Evolutionary conservation across 306 rosid genomes (phyloP), one percentile per base, ranked within the genome.

Genomic region (Ormosia emarginata): DNA sequence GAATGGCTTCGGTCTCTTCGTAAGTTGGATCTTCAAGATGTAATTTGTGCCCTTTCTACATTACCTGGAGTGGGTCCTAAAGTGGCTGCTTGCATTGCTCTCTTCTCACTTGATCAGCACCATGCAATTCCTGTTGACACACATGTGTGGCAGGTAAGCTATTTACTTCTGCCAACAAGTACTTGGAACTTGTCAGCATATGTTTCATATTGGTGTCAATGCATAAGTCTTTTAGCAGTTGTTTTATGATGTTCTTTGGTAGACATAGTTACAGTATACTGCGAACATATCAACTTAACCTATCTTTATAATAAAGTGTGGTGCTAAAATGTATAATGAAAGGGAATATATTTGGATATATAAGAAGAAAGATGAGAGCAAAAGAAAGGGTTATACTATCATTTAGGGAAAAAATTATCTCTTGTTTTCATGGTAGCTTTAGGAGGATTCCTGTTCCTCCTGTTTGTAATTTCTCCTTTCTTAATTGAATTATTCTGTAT

Each of bases 11-110:
- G 61, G n/a, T 90, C 92, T 79, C 98, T 92, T 72, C 92, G 98
- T 5, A 77, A 87, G 29, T 64, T 82, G 83, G 96, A 85, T 67
- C 97, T 92, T 41, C 84, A 65, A 75, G 90, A 85, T 50, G 97
- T 86, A 77, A 89, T 90, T 75, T 82, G 79, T 64, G 86, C 88
- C 14, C 97, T 94, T 69, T 86, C 78, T 17, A 84, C 92, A 6
- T 86, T 95, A 41, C 98, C 98, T 34, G 98, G 98, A 57, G 98
- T 95, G 61, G 99, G 99, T 64, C 99, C 98, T 11, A 95, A 93
- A 87, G 99, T 95, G 74, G 99, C 98, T 37, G 97, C 99, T 43
- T 95, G 99, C 78, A 82, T 95, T 17, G 97, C 99, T 79, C 97
- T 95, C 40, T 95, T 90, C 88, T 95, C 98, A 30, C 99, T 95